Conservation (phyloP, 306 rosid genomes). For the Ceratonia siliqua region DNA sequence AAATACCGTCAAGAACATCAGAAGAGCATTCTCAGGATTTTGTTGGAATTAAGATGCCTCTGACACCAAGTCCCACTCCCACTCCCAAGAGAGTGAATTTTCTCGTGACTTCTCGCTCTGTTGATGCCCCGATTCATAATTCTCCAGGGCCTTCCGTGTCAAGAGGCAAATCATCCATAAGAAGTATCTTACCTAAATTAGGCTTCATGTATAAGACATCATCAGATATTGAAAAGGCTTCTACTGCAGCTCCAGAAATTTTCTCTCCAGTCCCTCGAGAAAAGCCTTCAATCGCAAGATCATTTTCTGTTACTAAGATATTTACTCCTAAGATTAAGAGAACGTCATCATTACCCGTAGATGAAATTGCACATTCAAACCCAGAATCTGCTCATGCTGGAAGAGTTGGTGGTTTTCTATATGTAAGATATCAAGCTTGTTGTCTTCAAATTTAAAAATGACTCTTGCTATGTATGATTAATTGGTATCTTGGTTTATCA, state of each 20-base stretch:
- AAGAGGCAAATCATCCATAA: constrained; percentile 65
- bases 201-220: constrained; percentile 64
- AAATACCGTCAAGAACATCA: constrained; percentile 64
- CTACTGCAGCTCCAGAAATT: constrained; percentile 47
- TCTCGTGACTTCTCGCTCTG: constrained; percentile 58
- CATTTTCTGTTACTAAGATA: constrained; percentile 72
- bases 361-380: constrained; percentile 59
- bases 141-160: constrained; percentile 58
- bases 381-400: constrained; percentile 61
- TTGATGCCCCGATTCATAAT: constrained; percentile 50
- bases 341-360: constrained; percentile 86
- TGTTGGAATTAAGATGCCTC: constrained; percentile 70
- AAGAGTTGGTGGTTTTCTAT: constrained; percentile 51
- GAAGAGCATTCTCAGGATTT: constrained; percentile 51
- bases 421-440: constrained; percentile 51
- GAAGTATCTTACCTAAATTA: constrained; percentile 72
- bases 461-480: not conserved
- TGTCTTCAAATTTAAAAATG: not conserved
- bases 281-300: constrained; percentile 64
- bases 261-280: constrained; percentile 53
- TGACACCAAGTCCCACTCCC: constrained; percentile 75
- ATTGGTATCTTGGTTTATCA: not conserved
- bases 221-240: constrained; percentile 64
- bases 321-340: constrained; percentile 75
- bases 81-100: constrained; percentile 82